Percentiles rank a stretch among this genome's conserved stretches.
Conservation (phyloP, 495 filamentous ascomycete species). For the Neurospora sp. region DNA sequence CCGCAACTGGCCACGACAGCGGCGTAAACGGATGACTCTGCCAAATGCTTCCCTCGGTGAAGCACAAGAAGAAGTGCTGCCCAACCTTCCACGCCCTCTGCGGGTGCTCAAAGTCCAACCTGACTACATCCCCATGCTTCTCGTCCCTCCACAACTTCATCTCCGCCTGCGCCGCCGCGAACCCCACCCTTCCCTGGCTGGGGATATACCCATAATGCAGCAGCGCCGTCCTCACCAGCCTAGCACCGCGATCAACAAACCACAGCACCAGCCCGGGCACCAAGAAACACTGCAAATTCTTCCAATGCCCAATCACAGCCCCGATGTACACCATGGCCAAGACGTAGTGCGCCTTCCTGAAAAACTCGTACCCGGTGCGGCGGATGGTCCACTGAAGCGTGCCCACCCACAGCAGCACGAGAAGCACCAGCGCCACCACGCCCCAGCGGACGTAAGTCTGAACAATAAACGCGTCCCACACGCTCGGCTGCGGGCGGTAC, state of each 20-base stretch:
- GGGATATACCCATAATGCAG: slow-evolving; percentile 39
- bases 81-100: slow-evolving; percentile 49
- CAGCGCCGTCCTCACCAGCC: slow-evolving; percentile 38
- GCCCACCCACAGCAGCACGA: slow-evolving; percentile 43
- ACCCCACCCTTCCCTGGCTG: slow-evolving; percentile 29
- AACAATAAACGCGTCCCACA: slow-evolving; percentile 39
- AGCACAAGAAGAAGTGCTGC: slow-evolving; percentile 58
- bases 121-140: slow-evolving; percentile 41
- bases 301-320: slow-evolving; percentile 60
- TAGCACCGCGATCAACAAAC: slow-evolving; percentile 42
- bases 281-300: slow-evolving; percentile 49
- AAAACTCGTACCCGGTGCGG: slow-evolving; percentile 54
- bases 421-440: slow-evolving; percentile 49
- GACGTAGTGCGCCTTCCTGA: slow-evolving; percentile 53
- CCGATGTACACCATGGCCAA: slow-evolving; percentile 56
- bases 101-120: slow-evolving; percentile 45
- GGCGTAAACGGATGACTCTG: slow-evolving; percentile 62
- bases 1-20: slow-evolving; percentile 32
- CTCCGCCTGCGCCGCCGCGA: slow-evolving; percentile 37
- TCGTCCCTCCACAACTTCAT: slow-evolving; percentile 38
- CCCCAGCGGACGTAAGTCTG: slow-evolving; percentile 56
- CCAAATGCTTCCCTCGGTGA: slow-evolving; percentile 49
- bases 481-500: slow-evolving; percentile 53
- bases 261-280: slow-evolving; percentile 49
- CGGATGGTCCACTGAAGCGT: slow-evolving; percentile 45